Evolutionary conservation across 1,139 yeast species (phyloP).

Genomic region (Scheffersomyces parashehatae): DNA sequence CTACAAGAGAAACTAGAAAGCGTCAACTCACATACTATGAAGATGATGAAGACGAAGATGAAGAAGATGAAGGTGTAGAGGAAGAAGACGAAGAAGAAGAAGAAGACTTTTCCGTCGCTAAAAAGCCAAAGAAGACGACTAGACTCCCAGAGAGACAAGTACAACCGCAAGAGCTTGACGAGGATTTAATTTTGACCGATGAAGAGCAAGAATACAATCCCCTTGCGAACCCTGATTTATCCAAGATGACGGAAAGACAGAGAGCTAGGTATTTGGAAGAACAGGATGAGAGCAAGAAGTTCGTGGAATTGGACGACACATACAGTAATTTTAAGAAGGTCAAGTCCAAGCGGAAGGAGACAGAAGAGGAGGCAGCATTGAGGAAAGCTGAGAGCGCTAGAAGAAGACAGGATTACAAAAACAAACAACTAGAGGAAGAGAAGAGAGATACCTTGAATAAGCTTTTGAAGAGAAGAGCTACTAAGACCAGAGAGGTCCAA

Average conservation of each 20-base stretch:
- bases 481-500: slow-evolving; percentile 52
- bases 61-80: slow-evolving; percentile 28
- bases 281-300: slow-evolving; percentile 18
- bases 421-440: slow-evolving; percentile 85
- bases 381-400: slow-evolving; percentile 88
- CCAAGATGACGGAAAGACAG: slow-evolving; percentile 66
- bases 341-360: slow-evolving; percentile 49
- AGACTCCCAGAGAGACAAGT: slow-evolving; percentile 8
- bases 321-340: slow-evolving; percentile 26
- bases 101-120: slow-evolving; percentile 5
- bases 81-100: slow-evolving; percentile 17
- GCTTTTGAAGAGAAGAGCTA: slow-evolving; percentile 79
- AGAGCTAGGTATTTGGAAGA: slow-evolving; percentile 48
- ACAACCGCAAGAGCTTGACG: slow-evolving; percentile 28
- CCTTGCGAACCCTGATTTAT: slow-evolving; percentile 44
- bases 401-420: slow-evolving; percentile 81
- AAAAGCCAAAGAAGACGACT: slow-evolving; percentile 12
- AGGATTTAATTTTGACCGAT: slow-evolving; percentile 43
- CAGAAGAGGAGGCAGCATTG: slow-evolving; percentile 82
- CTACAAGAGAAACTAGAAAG: slow-evolving; percentile 27
- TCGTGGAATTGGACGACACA: slow-evolving; percentile 25
- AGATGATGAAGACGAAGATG: slow-evolving; percentile 37
- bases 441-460: slow-evolving; percentile 88
- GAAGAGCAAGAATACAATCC: slow-evolving; percentile 48
- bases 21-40: slow-evolving; percentile 35